Evolutionary conservation across 2,329 filamentous ascomycete genomes (phyloP).

Genomic region (Trichoderma pleuroti): DNA sequence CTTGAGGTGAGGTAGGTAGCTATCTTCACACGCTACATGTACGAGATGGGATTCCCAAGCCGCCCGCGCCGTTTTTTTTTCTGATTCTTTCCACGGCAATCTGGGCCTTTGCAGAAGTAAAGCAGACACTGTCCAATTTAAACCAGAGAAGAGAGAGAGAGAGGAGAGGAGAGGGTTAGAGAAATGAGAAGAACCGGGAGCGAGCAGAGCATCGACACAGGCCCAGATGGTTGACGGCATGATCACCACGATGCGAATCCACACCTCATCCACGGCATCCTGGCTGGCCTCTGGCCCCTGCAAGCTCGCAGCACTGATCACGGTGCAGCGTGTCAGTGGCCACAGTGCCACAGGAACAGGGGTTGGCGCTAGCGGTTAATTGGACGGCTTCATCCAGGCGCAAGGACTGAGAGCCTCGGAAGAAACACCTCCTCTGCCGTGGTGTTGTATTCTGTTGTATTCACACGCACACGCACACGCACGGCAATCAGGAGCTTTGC

Average conservation of each 20-base stretch:
- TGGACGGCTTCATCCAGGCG: constrained; percentile 6
- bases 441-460: background rate
- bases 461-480: too few species aligned
- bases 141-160: background rate
- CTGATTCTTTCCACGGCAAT: background rate
- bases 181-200: background rate
- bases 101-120: background rate
- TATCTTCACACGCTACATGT: constrained; percentile 3
- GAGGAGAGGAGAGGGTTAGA: background rate
- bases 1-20: background rate
- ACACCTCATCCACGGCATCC: constrained; percentile 11
- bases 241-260: constrained; percentile 10
- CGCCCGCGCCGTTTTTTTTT: background rate
- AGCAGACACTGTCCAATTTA: background rate
- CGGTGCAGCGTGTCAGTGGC: constrained; percentile 1
- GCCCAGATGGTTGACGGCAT: constrained; percentile 17
- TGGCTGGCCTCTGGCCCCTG: background rate
- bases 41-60: background rate
- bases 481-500: background rate
- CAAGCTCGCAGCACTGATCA: constrained; percentile 14
- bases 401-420: background rate
- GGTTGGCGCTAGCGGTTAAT: constrained; percentile 16
- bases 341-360: constrained; percentile 10
- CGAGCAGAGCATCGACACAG: background rate
- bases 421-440: background rate